These are phyloP conservation scores for Pulicaria dysenterica DNA, from an alignment of 129 eudicot genomes.

Conservation along the genomic window DNA sequence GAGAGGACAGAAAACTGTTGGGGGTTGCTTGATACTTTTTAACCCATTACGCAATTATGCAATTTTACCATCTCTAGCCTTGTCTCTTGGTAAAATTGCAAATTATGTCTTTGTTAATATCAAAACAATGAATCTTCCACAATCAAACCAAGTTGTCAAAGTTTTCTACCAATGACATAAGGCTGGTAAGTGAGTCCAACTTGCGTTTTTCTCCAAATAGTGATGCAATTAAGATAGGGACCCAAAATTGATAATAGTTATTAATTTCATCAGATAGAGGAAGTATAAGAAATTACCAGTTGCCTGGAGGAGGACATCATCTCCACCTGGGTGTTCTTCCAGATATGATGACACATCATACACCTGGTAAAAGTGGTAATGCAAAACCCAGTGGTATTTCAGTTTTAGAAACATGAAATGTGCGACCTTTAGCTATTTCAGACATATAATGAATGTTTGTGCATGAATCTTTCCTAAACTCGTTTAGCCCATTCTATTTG, in stretches of 20 bases:
- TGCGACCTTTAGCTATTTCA: background rate
- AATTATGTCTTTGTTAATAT: background rate
- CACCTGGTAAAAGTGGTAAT: constrained; percentile 60
- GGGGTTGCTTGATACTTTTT: background rate
- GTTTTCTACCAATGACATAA: background rate
- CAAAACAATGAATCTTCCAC: constrained; percentile 17
- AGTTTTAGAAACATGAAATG: constrained; percentile 24
- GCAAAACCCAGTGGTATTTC: constrained; percentile 21
- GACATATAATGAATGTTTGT: background rate
- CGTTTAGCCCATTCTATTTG: constrained; percentile 5
- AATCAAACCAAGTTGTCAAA: constrained; percentile 14
- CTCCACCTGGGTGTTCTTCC: constrained; percentile 99
- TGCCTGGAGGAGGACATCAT: constrained; percentile 70
- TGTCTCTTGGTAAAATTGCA: background rate
- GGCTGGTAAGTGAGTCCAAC: background rate
- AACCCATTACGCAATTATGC: background rate
- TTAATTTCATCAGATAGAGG: constrained; percentile 23
- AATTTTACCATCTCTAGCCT: background rate
- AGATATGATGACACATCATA: constrained; percentile 92
- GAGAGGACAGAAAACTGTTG: no score
- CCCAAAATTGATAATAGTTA: constrained; percentile 3
- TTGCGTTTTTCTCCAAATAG: background rate
- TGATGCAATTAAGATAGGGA: background rate
- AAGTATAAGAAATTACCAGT: constrained; percentile 58
- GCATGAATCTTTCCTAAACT: background rate